phyloP scores from a whole-genome alignment of 371 early-diverging fungal species.

The Parasitella parasitica region DNA sequence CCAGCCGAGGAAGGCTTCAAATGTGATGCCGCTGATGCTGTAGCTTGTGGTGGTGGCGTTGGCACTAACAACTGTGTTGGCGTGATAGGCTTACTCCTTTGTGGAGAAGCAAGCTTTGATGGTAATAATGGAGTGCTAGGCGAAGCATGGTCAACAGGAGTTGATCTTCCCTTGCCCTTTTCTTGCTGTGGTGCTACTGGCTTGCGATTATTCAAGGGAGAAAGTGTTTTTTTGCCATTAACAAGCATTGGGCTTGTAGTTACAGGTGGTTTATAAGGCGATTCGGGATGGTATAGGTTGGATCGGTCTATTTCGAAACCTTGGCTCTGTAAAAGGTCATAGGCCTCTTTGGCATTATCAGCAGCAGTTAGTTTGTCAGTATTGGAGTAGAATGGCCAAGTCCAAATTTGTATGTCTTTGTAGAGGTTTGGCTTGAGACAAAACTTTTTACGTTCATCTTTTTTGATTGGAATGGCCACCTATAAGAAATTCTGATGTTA shows the following conservation, averaged over 20 bases:
- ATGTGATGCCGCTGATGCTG: neutral
- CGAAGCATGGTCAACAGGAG: neutral
- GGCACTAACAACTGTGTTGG: neutral
- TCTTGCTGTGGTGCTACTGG: neutral
- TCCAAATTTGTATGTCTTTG: slow-evolving; percentile 15
- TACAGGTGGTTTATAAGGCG: neutral
- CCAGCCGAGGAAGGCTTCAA: slow-evolving; percentile 10
- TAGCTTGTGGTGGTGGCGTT: neutral
- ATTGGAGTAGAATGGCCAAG: slow-evolving; percentile 13
- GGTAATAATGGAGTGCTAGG: neutral
- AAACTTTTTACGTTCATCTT: slow-evolving; percentile 13
- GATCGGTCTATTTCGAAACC: slow-evolving; percentile 1
- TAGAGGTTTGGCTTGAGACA: slow-evolving; percentile 16
- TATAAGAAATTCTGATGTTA: neutral
- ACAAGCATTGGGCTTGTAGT: neutral
- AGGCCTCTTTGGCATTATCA: slow-evolving; percentile 16
- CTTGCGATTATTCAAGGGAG: neutral
- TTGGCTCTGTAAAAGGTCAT: slow-evolving; percentile 5
- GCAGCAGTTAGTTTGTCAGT: slow-evolving; percentile 3
- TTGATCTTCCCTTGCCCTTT: neutral
- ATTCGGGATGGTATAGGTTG: slow-evolving; percentile 4
- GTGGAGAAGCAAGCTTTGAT: neutral
- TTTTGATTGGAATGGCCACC: slow-evolving; percentile 16
- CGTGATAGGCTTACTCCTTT: neutral
- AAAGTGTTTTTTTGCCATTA: neutral